Base-by-base conservation (phyloP, 1,139 yeast species). In the Geotrichum candidum region DNA sequence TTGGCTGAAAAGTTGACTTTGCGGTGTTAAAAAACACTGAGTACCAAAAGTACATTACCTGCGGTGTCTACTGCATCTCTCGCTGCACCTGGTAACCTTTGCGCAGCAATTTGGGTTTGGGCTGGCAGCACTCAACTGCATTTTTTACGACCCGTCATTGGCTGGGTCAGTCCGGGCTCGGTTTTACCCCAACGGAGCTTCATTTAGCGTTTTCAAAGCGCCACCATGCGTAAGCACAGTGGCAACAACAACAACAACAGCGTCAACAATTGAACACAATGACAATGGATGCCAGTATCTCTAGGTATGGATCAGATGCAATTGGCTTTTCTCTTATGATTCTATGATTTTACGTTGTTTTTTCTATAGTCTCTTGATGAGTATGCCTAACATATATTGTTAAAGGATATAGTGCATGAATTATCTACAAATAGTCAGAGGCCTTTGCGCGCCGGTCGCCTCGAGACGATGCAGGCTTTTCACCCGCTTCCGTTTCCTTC, bases 401-500 rank as follows among this genome's bases (percentile, higher is more conserved):
- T 15, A 35, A 46, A 6, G 29, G 11, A 56, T 13, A 51, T 29
- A 29, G 10, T 29, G 9, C 33, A 29, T 7, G 33, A 9, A 9
- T 5, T 41, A 41, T 41, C 51, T 60, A 60, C 59, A 60, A 38
- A 50, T 60, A 56, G 53, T 57, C 63, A 22, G 58, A 41, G 22
- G 63, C 60, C 48, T 50, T 53, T 13, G 60, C 63, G 11, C 59
- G 58, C 2, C 61, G 55, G 23, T 56, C 56, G 15, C 48, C 56
- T 35, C 57, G 54, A 22, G 29, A n/a, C 50, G 51, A 45, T 50
- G 48, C 56, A 46, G 50, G 31, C 56, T 63, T 57, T 57, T 22
- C 33, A 50, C 41, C 51, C 38, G 57, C 5, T 38, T 51, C 29
- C 62, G 33, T 18, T 25, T 23, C 46, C 51, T 33, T 45, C 35